phyloP scores from a whole-genome alignment of 352 stramenopile species.

The Saprolegnia diclina region DNA sequence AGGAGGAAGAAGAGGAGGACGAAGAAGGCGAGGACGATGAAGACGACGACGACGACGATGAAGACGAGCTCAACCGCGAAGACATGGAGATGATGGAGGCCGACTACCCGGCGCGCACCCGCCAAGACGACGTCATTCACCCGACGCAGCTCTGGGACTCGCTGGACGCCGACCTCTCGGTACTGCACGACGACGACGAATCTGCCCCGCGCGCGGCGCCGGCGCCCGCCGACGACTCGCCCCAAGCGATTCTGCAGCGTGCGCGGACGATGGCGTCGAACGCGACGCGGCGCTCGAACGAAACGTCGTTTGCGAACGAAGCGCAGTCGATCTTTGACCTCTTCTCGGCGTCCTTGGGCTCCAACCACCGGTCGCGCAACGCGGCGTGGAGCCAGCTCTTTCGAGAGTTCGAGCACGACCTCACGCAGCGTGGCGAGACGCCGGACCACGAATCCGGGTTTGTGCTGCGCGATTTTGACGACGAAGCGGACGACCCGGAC shows the following conservation, averaged over 20 bases:
- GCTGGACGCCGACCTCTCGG: conserved; percentile 61
- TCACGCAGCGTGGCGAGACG: not conserved
- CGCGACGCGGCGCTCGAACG: not conserved
- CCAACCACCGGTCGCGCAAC: conserved; percentile 4
- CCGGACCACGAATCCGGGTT: conserved; percentile 4
- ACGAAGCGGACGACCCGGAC: conserved; percentile 15
- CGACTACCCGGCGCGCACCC: conserved; percentile 12
- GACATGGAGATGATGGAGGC: conserved; percentile 32
- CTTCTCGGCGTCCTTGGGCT: conserved; percentile 25
- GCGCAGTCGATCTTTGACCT: conserved; percentile 34
- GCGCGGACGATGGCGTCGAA: conserved; percentile 30
- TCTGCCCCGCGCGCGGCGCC: conserved; percentile 21
- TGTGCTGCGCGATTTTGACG: conserved; percentile 21
- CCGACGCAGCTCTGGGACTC: conserved; percentile 56
- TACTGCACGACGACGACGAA: conserved; percentile 75
- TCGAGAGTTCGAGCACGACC: conserved; percentile 25
- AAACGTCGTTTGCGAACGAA: conserved; percentile 5
- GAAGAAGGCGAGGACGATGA: conserved; percentile 48
- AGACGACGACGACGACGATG: conserved; percentile 41
- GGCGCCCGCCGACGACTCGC: conserved; percentile 42
- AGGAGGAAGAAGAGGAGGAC: conserved; percentile 39
- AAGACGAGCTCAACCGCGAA: conserved; percentile 29
- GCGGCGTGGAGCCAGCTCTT: conserved; percentile 21
- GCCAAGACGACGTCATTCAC: conserved; percentile 20
- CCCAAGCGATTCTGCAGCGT: conserved; percentile 35